These are phyloP conservation scores for Trichoderma sp. DNA, from an alignment of 2,329 filamentous ascomycete species.

Conservation along the genomic window DNA sequence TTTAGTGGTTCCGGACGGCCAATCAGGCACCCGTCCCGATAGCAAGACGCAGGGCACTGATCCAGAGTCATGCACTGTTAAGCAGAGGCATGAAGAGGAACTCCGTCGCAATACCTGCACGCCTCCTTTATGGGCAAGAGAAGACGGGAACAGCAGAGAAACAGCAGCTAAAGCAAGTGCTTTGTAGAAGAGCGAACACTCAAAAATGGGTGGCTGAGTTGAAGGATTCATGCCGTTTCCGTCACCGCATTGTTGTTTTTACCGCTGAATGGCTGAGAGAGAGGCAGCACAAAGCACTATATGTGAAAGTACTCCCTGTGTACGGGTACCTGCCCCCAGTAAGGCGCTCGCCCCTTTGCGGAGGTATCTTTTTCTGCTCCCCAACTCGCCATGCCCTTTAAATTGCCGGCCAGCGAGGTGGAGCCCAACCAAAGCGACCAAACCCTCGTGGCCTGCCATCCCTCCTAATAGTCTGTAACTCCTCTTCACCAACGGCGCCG, in stretches of 20 bases:
- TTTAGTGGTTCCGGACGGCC: conserved; percentile 12
- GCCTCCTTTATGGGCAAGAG: neutral
- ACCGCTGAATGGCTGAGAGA: neutral
- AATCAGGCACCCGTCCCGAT: conserved; percentile 23
- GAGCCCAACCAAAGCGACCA: conserved; percentile 20
- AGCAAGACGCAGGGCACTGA: conserved; percentile 14
- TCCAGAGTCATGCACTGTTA: conserved; percentile 21
- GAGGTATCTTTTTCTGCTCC: conserved; percentile 4
- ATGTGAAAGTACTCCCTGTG: conserved; percentile 10
- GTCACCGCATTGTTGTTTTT: conserved; percentile 15
- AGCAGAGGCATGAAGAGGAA: conserved; percentile 14
- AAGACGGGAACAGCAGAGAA: neutral
- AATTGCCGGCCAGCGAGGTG: conserved; percentile 21
- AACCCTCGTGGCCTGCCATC: conserved; percentile 25
- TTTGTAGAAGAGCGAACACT: neutral
- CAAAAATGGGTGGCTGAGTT: neutral
- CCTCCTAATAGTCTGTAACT: conserved; percentile 21
- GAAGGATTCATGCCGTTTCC: neutral
- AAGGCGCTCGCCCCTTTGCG: neutral
- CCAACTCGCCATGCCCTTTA: conserved; percentile 7
- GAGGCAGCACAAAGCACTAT: conserved; percentile 2
- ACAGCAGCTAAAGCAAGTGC: neutral
- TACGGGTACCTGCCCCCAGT: conserved; percentile 12
- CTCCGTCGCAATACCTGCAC: neutral
- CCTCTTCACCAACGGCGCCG: conserved; percentile 17